Conservation (phyloP, 345 rosid genomes). For the Euclidium syriacum region DNA sequence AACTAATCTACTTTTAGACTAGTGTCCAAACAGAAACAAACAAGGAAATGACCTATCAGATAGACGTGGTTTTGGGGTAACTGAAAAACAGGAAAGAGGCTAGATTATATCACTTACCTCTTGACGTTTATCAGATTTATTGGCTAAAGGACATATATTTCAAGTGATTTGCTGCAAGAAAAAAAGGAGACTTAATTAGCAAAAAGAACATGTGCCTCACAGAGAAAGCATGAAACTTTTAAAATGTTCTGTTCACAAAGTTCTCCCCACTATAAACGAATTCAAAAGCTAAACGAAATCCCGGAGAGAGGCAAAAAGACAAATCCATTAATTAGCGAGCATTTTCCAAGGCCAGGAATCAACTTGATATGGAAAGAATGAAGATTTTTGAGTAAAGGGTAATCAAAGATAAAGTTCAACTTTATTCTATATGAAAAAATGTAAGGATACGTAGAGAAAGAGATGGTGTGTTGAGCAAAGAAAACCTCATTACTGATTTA, state of each 20-base stretch:
- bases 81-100: conserved; percentile 12
- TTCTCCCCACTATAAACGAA: conserved; percentile 9
- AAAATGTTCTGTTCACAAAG: conserved; percentile 25
- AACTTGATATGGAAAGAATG: neutral
- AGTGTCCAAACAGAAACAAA: conserved; percentile 18
- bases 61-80: conserved; percentile 13
- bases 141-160: conserved; percentile 33
- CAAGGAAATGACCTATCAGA: conserved; percentile 5
- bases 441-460: neutral
- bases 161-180: conserved; percentile 39
- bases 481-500: neutral
- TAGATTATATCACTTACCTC: conserved; percentile 31
- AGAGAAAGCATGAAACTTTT: conserved; percentile 40
- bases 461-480: neutral
- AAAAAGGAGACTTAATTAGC: conserved; percentile 8
- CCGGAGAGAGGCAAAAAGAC: conserved; percentile 1
- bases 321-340: neutral
- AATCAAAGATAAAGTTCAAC: conserved; percentile 19
- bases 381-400: conserved; percentile 39
- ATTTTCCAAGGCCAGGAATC: conserved; percentile 9
- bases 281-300: conserved; percentile 12
- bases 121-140: conserved; percentile 34
- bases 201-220: conserved; percentile 39
- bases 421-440: neutral
- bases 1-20: conserved; percentile 2